phyloP scores from a whole-genome alignment of 2,329 filamentous ascomycete species.

The Fusarium circinatum region DNA sequence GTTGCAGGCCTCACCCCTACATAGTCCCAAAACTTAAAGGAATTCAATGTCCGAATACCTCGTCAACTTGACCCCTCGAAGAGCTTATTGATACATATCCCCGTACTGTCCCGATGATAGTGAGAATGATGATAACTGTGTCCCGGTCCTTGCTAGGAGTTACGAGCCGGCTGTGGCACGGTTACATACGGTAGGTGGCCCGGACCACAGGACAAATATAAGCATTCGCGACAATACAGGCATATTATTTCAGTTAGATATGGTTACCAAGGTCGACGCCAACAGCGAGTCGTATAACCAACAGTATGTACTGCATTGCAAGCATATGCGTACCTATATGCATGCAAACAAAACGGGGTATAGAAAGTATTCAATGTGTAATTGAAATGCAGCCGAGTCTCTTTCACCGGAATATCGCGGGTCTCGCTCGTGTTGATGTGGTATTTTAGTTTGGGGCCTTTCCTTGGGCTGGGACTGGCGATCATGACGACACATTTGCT shows the following conservation, averaged over 20 bases:
- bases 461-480: slow-evolving; percentile 4
- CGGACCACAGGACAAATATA: background rate
- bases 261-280: background rate
- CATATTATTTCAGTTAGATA: background rate
- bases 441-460: slow-evolving; percentile 20
- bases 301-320: background rate
- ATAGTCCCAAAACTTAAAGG: slow-evolving; percentile 20
- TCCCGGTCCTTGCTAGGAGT: background rate
- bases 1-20: slow-evolving; percentile 12
- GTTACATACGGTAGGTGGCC: slow-evolving; percentile 17
- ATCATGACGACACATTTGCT: slow-evolving; percentile 42
- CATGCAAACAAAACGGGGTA: slow-evolving; percentile 7
- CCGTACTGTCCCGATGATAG: slow-evolving; percentile 36
- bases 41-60: slow-evolving; percentile 34
- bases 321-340: background rate
- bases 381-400: slow-evolving; percentile 24
- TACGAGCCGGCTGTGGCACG: slow-evolving; percentile 10
- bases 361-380: slow-evolving; percentile 13
- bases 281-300: background rate
- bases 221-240: background rate
- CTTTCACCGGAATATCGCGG: slow-evolving; percentile 24
- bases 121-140: slow-evolving; percentile 8
- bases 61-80: background rate
- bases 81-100: background rate
- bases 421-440: slow-evolving; percentile 7